A percentile compares a stretch with the other conserved stretches of the same genome.
phyloP scores from a whole-genome alignment of 306 rosid genomes.

The Alnus rubra region DNA sequence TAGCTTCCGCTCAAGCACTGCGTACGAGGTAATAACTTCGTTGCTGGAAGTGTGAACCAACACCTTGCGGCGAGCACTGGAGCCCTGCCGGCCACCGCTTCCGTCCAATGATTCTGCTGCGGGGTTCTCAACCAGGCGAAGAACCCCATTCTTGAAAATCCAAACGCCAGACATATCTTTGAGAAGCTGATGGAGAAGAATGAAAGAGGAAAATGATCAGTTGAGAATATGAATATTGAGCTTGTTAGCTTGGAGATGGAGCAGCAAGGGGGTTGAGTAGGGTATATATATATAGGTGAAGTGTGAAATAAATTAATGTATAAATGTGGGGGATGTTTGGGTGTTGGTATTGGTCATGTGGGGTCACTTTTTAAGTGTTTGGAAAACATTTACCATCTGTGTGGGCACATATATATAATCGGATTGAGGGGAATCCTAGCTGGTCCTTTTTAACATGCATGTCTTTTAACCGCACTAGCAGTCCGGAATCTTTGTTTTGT shows the following conservation, averaged over 20 bases:
- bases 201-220: background rate
- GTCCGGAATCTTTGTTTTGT: slow-evolving; percentile 62
- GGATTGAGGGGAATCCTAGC: slow-evolving; percentile 34
- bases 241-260: slow-evolving; percentile 6
- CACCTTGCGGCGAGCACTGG: slow-evolving; percentile 54
- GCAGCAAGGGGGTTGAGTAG: slow-evolving; percentile 22
- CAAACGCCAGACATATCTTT: slow-evolving; percentile 87
- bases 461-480: slow-evolving; percentile 32
- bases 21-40: slow-evolving; percentile 67
- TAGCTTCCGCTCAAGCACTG: slow-evolving; percentile 57
- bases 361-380: slow-evolving; percentile 36
- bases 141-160: slow-evolving; percentile 90
- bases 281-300: slow-evolving; percentile 40
- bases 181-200: background rate
- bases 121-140: slow-evolving; percentile 77
- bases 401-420: slow-evolving; percentile 15
- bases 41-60: slow-evolving; percentile 62
- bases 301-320: background rate
- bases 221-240: background rate
- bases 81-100: slow-evolving; percentile 16
- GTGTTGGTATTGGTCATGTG: slow-evolving; percentile 42
- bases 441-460: slow-evolving; percentile 21
- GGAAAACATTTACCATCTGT: slow-evolving; percentile 22
- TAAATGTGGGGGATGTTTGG: slow-evolving; percentile 16
- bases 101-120: slow-evolving; percentile 47